Conservation (phyloP, 306 rosid species). For the Crotalaria pallida region DNA sequence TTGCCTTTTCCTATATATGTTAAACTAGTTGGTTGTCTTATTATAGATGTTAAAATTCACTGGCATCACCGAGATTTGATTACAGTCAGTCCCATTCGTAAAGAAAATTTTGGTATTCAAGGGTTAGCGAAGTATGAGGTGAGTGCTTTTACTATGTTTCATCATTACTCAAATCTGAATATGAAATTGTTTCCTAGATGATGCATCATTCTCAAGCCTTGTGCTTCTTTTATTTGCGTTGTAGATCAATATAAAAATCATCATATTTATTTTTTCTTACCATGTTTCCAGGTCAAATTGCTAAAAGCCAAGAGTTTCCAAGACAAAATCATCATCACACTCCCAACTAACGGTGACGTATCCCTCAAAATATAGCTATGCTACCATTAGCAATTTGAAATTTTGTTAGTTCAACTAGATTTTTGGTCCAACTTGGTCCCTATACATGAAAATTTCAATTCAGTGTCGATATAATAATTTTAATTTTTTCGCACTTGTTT, state of each 20-base stretch:
- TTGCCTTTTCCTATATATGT: neutral
- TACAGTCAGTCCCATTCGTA: slow-evolving; percentile 36
- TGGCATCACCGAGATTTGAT: slow-evolving; percentile 50
- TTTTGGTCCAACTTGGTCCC: no score
- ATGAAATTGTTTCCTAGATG: neutral
- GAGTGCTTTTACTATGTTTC: slow-evolving; percentile 9
- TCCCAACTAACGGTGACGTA: slow-evolving; percentile 68
- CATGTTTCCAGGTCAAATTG: slow-evolving; percentile 51
- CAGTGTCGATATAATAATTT: no score
- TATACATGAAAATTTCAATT: no score
- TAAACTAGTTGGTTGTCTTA: slow-evolving; percentile 16
- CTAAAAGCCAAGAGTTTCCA: slow-evolving; percentile 47
- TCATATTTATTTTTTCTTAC: slow-evolving; percentile 3
- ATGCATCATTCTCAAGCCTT: neutral
- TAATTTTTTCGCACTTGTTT: no score
- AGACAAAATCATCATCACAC: slow-evolving; percentile 62
- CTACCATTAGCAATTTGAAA: neutral
- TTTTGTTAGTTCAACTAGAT: neutral
- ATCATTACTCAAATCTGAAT: neutral
- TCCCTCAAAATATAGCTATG: slow-evolving; percentile 12
- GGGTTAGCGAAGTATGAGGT: slow-evolving; percentile 75
- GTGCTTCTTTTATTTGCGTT: neutral
- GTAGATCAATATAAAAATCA: slow-evolving; percentile 7
- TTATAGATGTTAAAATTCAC: slow-evolving; percentile 61
- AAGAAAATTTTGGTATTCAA: slow-evolving; percentile 62